A percentile compares a stretch with the other conserved stretches of the same genome.
phyloP scores from a whole-genome alignment of 108 stramenopile species.

The Nitzschia putrida region DNA sequence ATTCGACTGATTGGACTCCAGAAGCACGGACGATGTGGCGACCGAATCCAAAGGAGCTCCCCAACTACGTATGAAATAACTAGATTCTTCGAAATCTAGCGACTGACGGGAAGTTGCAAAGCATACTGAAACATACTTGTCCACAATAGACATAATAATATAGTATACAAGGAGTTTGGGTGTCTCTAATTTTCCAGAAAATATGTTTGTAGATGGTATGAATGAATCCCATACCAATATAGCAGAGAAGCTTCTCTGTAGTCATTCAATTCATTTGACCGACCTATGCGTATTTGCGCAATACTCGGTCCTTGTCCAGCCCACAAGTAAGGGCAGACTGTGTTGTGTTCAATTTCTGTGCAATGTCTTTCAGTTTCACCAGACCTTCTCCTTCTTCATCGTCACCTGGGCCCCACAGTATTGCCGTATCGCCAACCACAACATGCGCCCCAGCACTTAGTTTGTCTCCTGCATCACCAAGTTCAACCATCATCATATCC shows the following conservation, averaged over 20 bases:
- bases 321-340: slow-evolving; percentile 80
- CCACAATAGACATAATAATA: no score
- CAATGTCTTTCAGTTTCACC: slow-evolving; percentile 57
- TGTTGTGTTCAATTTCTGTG: slow-evolving; percentile 54
- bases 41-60: no score
- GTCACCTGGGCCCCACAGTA: slow-evolving; percentile 66
- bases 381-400: slow-evolving; percentile 55
- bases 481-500: slow-evolving; percentile 83
- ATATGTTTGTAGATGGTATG: no score
- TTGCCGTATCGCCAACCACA: slow-evolving; percentile 62
- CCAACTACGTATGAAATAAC: no score
- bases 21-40: no score
- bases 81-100: no score
- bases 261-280: slow-evolving; percentile 15
- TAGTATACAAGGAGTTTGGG: no score
- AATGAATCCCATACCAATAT: no score
- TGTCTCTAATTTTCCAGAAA: no score
- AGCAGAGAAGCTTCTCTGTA: not conserved
- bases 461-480: slow-evolving; percentile 51
- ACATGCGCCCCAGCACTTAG: slow-evolving; percentile 46
- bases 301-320: slow-evolving; percentile 63
- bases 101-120: no score
- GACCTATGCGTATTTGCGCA: slow-evolving; percentile 43
- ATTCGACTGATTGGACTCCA: no score
- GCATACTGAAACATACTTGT: no score